Conservation (phyloP, 169 alveolate species). For the Plasmodium gonderi region DNA sequence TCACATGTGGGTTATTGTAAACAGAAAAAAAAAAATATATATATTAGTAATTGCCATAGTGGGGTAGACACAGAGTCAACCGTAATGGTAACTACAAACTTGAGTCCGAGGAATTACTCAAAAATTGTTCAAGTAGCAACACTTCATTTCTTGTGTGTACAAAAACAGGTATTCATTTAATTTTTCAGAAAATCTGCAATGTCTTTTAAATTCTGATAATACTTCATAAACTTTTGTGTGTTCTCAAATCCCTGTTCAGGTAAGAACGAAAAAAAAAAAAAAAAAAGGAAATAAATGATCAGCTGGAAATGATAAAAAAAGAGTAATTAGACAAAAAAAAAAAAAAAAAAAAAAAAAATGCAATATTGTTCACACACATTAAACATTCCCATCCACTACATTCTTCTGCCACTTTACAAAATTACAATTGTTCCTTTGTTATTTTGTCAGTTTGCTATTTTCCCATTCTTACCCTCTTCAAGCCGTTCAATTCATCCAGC, state of each 20-base stretch:
- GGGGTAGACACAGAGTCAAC: background rate
- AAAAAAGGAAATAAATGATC: background rate
- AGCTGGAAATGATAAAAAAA: background rate
- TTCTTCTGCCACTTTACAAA: background rate
- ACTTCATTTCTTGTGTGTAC: background rate
- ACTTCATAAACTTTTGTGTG: background rate
- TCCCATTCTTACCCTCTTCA: constrained; percentile 12
- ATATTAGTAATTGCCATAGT: background rate
- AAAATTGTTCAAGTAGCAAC: background rate
- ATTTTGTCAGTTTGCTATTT: background rate
- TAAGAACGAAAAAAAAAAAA: background rate
- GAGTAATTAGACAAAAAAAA: background rate
- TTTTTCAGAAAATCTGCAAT: constrained; percentile 29
- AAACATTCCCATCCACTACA: background rate
- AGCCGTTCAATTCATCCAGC: background rate
- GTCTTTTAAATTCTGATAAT: constrained; percentile 25
- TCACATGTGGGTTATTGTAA: background rate
- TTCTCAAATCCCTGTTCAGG: constrained; percentile 23
- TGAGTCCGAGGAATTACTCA: background rate
- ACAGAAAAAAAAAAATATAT: background rate
- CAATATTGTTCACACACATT: background rate
- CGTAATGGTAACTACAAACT: background rate
- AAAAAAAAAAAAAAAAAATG: background rate
- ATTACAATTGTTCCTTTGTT: background rate
- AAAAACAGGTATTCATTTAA: background rate